These are phyloP conservation scores for Kuraishia floccosa DNA, from an alignment of 805 yeast species.

Conservation along the genomic window DNA sequence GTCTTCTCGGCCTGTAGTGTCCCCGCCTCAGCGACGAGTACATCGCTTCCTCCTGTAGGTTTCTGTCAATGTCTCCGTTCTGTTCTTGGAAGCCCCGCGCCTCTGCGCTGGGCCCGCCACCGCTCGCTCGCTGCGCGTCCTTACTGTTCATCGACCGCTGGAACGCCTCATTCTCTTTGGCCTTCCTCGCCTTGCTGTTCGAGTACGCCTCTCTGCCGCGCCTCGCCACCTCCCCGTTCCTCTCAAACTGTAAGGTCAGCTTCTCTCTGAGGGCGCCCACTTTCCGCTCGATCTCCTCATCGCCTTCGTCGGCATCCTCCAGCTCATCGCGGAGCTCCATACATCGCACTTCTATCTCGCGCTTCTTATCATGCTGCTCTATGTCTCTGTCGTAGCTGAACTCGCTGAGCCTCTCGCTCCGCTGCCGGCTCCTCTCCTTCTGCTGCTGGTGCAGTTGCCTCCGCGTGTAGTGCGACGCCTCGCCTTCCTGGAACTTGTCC, in stretches of 20 bases:
- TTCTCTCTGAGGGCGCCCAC: conserved; percentile 17
- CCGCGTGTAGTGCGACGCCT: conserved; percentile 22
- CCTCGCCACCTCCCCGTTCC: neutral
- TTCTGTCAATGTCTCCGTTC: neutral
- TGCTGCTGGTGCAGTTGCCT: conserved; percentile 18
- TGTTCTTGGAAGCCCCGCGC: neutral
- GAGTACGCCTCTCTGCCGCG: neutral
- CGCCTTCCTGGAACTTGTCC: conserved; percentile 10
- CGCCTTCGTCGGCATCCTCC: conserved; percentile 31
- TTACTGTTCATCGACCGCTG: neutral
- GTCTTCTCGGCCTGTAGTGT: neutral
- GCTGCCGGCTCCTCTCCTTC: conserved; percentile 8
- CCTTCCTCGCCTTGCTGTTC: neutral
- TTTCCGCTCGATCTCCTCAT: conserved; percentile 22
- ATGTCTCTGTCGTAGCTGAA: conserved; percentile 15
- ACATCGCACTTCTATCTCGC: conserved; percentile 32
- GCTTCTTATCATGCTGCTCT: conserved; percentile 20
- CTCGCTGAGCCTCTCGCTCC: conserved; percentile 5
- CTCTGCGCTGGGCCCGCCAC: neutral
- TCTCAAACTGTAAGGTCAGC: conserved; percentile 4
- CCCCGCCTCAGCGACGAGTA: neutral
- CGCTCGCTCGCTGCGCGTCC: neutral
- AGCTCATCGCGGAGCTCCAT: conserved; percentile 38
- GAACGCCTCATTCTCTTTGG: neutral
- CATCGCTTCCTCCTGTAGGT: neutral